Evolutionary conservation across 179 eudicot species (phyloP).

Genomic region (Spinacia oleracea): DNA sequence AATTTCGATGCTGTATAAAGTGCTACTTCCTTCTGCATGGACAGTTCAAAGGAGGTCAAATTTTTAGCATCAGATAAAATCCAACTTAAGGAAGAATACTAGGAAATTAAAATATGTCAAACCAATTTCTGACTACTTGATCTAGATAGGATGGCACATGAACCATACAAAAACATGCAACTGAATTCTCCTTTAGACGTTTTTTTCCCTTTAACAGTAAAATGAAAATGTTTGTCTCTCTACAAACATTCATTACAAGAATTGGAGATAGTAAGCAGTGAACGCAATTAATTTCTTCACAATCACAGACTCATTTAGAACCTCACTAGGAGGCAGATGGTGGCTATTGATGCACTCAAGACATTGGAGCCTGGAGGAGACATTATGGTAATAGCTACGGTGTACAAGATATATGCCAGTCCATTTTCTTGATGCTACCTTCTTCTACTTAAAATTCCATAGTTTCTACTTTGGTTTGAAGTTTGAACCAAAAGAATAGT

Average conservation of each 20-base stretch:
- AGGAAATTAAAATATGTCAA: not conserved
- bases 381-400: not conserved
- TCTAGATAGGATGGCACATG: not conserved
- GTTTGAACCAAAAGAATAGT: not conserved
- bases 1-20: slow-evolving; percentile 90
- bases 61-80: not conserved
- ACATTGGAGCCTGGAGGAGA: too few species aligned
- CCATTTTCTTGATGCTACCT: not conserved
- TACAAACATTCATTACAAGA: not conserved
- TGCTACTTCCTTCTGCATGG: slow-evolving; percentile 91
- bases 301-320: not conserved
- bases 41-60: not conserved
- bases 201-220: not conserved
- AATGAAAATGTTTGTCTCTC: not conserved
- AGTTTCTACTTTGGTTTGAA: not conserved
- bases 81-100: not conserved
- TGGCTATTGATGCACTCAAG: not conserved
- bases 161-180: not conserved
- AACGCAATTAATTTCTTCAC: not conserved
- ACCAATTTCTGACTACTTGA: not conserved
- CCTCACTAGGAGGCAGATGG: not conserved
- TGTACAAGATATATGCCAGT: not conserved
- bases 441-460: not conserved
- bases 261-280: not conserved
- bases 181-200: not conserved